Evolutionary conservation across 345 rosid species (phyloP).

Genomic region (Gossypium turneri): DNA sequence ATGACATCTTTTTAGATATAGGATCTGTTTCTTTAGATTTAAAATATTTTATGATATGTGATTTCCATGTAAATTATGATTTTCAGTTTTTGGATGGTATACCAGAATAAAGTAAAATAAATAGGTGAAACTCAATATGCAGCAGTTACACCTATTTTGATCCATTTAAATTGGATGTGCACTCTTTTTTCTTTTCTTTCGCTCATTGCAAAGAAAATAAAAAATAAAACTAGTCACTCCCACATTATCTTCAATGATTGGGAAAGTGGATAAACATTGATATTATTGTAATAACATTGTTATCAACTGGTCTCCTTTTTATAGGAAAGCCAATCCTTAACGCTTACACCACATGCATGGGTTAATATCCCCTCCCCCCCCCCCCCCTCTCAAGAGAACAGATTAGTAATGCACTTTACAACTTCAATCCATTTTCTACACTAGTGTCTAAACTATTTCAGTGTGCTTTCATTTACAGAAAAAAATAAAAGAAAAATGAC

Average conservation of each 20-base stretch:
- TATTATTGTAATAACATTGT: constrained; percentile 64
- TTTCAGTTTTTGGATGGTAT: not conserved
- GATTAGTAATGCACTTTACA: constrained; percentile 32
- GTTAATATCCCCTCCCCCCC: constrained; percentile 25
- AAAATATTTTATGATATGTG: not conserved
- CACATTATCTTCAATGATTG: constrained; percentile 66
- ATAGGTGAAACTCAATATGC: not conserved
- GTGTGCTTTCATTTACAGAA: not conserved
- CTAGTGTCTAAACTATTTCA: not conserved
- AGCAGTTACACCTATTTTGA: not conserved
- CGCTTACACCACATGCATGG: constrained; percentile 45
- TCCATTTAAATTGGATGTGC: not conserved
- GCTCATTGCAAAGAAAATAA: constrained; percentile 47
- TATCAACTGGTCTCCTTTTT: not conserved
- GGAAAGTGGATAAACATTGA: constrained; percentile 86
- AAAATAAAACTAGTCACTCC: constrained; percentile 61
- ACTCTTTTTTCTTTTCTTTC: not conserved
- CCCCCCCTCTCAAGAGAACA: constrained; percentile 36
- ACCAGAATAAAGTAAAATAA: not conserved
- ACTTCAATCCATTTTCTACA: not conserved
- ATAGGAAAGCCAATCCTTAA: constrained; percentile 48
- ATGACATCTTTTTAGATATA: not conserved
- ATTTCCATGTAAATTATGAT: not conserved
- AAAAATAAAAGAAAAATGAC: not conserved
- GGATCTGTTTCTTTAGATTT: not conserved